phyloP scores from a whole-genome alignment of 331 rosid genomes.

The Rosa hybrid region DNA sequence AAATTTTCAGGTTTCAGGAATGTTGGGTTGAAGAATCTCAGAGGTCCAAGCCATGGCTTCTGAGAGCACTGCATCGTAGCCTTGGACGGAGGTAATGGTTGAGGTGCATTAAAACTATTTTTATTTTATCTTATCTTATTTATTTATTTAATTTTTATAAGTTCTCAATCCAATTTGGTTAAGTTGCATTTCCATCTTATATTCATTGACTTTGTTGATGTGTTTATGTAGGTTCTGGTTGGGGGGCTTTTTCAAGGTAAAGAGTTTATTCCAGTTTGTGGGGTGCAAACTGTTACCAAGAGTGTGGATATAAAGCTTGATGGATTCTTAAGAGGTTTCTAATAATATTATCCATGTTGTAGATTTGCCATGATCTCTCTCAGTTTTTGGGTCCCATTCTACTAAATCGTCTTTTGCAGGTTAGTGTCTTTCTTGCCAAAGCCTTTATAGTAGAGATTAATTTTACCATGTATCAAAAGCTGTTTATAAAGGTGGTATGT shows the following conservation, averaged over 20 bases:
- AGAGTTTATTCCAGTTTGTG: not conserved
- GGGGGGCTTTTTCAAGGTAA: slow-evolving; percentile 80
- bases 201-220: too few species aligned
- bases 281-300: too few species aligned
- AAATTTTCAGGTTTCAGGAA: slow-evolving; percentile 56
- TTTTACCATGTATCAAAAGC: not conserved
- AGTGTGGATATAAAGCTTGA: not conserved
- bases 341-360: slow-evolving; percentile 26
- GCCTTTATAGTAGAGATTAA: not conserved
- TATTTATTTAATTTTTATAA: not conserved
- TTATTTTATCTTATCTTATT: not conserved
- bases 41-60: slow-evolving; percentile 72
- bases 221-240: slow-evolving; percentile 69
- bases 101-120: not conserved
- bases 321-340: slow-evolving; percentile 20
- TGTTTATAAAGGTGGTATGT: too few species aligned
- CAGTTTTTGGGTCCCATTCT: slow-evolving; percentile 29
- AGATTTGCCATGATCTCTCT: slow-evolving; percentile 81
- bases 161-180: not conserved
- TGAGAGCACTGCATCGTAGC: slow-evolving; percentile 76
- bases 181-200: too few species aligned
- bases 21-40: slow-evolving; percentile 70
- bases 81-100: slow-evolving; percentile 68
- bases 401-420: slow-evolving; percentile 68
- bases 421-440: slow-evolving; percentile 24